Evolutionary conservation across 257 asterid species (phyloP), one percentile per base, ranked within the genome.

Genomic region (Prunella vulgaris): DNA sequence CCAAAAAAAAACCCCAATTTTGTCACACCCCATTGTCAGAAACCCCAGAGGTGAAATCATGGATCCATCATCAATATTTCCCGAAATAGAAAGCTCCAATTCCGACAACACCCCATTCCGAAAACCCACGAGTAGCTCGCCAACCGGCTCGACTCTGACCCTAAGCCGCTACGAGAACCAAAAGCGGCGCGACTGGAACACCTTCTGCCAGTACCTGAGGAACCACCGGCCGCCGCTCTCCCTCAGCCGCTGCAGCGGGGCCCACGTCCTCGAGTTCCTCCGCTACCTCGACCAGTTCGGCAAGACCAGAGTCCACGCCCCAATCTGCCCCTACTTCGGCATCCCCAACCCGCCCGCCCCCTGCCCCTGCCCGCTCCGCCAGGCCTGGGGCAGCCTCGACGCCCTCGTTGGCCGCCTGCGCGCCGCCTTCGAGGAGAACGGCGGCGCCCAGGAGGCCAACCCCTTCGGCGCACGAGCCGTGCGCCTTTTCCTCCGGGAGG

Each of bases 381-480:
- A 82, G 75, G 86, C 86, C 2, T 82, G 86, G 86, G 86, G 86
- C 61, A 82, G 84, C 86, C 86, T 82, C 12, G 86, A 82, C 66
- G 78, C 86, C 10, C 84, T 82, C 35, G 62, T 82, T 24, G 86
- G 86, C 4, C 75, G 86, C 10, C 83, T 81, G 14, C 79, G 86
- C 32, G 83, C 86, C 13, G 86, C 87, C 72, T 77, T 62, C 33
- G 87, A 83, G 71, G 84, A 83, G 42, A 83, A 83, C 56, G 87
- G 87, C n/a, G 84, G 84, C 20, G 51, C 37, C 27, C 77, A 79
- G 12, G 87, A 79, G 58, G 68, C 79, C 0, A 83, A 83, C 75
- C 87, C 87, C 0, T 83, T 83, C 33, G 87, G 81, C 12, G 79
- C 81, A 0, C 60, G 84, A 5, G 87, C 84, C 9, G 87, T 83